Percentiles rank a stretch among this genome's conserved stretches.
Conservation (phyloP, 2,329 filamentous ascomycete species). For the Geosmithia flava region DNA sequence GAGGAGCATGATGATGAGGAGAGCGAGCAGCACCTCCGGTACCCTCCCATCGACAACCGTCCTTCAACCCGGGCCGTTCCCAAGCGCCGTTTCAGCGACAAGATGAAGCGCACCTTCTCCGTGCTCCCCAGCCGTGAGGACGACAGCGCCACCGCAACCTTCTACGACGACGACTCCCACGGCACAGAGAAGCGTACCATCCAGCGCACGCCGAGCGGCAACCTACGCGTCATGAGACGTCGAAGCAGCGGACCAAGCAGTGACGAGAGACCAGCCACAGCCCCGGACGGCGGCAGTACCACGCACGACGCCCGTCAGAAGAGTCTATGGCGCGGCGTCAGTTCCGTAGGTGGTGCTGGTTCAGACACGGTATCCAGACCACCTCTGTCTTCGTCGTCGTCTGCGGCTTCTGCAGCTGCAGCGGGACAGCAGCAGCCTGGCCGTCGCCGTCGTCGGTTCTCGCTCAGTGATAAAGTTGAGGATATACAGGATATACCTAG, state of each 20-base stretch:
- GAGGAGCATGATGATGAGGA: conserved; percentile 16
- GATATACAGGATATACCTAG: conserved; percentile 40
- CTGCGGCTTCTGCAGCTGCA: conserved; percentile 10
- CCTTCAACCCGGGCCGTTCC: conserved; percentile 18
- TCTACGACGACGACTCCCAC: conserved; percentile 14
- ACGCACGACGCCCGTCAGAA: neutral
- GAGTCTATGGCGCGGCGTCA: neutral
- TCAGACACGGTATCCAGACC: no score
- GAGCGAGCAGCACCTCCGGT: conserved; percentile 25
- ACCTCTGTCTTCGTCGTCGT: no score
- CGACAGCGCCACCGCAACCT: conserved; percentile 12
- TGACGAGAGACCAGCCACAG: conserved; percentile 21
- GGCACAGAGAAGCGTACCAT: conserved; percentile 43
- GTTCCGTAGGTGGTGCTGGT: no score
- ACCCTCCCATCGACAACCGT: conserved; percentile 36
- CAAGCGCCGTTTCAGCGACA: conserved; percentile 36
- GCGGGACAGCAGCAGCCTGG: conserved; percentile 10
- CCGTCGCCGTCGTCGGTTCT: conserved; percentile 17
- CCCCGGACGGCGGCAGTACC: conserved; percentile 5
- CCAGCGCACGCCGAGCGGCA: conserved; percentile 45
- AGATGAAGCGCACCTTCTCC: conserved; percentile 46
- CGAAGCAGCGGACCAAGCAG: conserved; percentile 26
- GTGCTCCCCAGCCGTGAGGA: conserved; percentile 40
- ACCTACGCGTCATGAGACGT: conserved; percentile 44
- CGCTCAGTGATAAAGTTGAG: conserved; percentile 35